Percentiles rank a stretch among this genome's conserved stretches.
Evolutionary conservation across 331 rosid genomes (phyloP).

Genomic region (Phaseolus coccineus): DNA sequence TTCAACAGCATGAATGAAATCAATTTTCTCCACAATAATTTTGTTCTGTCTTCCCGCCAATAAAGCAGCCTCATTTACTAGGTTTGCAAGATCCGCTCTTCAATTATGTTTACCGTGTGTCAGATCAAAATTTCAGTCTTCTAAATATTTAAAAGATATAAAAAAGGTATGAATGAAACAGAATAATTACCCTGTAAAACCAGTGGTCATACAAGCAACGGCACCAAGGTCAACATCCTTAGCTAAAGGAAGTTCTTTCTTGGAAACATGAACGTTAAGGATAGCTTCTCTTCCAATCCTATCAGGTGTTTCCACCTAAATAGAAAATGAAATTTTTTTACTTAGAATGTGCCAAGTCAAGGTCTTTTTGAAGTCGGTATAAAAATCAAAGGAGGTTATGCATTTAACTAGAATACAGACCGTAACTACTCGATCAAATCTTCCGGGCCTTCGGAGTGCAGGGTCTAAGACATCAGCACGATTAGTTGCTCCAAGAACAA

Average conservation of each 20-base stretch:
- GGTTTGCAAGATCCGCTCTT: slow-evolving; percentile 99
- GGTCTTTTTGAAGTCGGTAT: slow-evolving; percentile 16
- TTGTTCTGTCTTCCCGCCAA: slow-evolving; percentile 93
- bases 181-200: slow-evolving; percentile 87
- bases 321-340: slow-evolving; percentile 26
- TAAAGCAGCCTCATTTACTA: slow-evolving; percentile 97
- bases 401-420: slow-evolving; percentile 60
- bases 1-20: slow-evolving; percentile 96
- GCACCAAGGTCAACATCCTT: slow-evolving; percentile 72
- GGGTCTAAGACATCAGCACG: slow-evolving; percentile 96
- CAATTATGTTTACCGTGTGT: slow-evolving; percentile 38
- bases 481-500: slow-evolving; percentile 99
- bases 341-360: slow-evolving; percentile 9
- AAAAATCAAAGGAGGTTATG: slow-evolving; percentile 33
- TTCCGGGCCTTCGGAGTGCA: slow-evolving; percentile 99
- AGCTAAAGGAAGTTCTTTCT: slow-evolving; percentile 93
- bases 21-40: slow-evolving; percentile 85
- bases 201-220: slow-evolving; percentile 96
- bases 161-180: slow-evolving; percentile 35
- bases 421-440: slow-evolving; percentile 97
- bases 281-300: slow-evolving; percentile 92
- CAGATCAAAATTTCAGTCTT: slow-evolving; percentile 34
- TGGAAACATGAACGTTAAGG: slow-evolving; percentile 83
- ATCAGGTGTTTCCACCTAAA: slow-evolving; percentile 97
- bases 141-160: slow-evolving; percentile 33